Percentiles rank a stretch among this genome's conserved stretches.
These are phyloP conservation scores for Annulohypoxylon moriforme DNA, from an alignment of 495 filamentous ascomycete genomes.

Conservation along the genomic window DNA sequence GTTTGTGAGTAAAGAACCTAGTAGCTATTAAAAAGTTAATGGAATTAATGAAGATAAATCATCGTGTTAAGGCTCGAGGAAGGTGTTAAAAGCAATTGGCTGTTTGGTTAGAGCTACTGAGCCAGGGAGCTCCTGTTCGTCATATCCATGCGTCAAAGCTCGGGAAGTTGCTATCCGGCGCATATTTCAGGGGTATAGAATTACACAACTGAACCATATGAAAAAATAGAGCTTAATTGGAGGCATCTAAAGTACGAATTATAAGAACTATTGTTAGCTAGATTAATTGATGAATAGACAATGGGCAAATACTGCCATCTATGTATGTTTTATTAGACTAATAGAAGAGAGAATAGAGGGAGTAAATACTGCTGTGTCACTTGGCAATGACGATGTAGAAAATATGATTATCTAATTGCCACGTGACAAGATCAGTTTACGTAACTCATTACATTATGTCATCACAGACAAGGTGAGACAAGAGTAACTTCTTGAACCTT, in stretches of 20 bases:
- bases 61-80: neutral
- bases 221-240: neutral
- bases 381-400: neutral
- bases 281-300: neutral
- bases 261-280: neutral
- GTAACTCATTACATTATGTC: no score
- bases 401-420: neutral
- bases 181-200: constrained; percentile 6
- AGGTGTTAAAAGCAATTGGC: neutral
- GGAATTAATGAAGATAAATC: neutral
- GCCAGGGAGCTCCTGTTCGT: constrained; percentile 12
- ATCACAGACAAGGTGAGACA: no score
- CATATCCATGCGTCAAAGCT: constrained; percentile 24
- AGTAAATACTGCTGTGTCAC: no score
- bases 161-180: constrained; percentile 35
- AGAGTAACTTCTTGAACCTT: no score
- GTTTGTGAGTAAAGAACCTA: neutral
- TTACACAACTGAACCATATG: neutral
- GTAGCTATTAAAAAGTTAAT: neutral
- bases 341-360: no score
- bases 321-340: no score
- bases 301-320: no score
- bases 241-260: neutral
- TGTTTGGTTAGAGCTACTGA: neutral
- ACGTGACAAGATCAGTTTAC: neutral